Evolutionary conservation across 192 early-diverging fungal genomes (phyloP).

Genomic region (Coemansia sp.): DNA sequence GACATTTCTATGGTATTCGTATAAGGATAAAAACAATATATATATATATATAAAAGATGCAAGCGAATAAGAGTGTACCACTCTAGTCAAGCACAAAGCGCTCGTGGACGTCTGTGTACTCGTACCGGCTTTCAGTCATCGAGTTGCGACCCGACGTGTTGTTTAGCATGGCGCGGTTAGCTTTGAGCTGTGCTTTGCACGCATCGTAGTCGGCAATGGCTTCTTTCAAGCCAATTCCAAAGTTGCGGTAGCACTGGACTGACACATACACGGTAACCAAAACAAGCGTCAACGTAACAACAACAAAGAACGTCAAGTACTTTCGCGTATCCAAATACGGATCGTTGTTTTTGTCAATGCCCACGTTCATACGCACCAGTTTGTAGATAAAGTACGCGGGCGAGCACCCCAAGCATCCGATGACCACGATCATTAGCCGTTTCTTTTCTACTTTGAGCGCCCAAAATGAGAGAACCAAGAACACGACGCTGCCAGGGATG

Average conservation of each 20-base stretch:
- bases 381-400: slow-evolving; percentile 58
- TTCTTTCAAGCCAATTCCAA: slow-evolving; percentile 54
- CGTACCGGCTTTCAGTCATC: slow-evolving; percentile 13
- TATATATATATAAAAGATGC: no score
- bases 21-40: neutral
- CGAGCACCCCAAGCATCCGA: slow-evolving; percentile 44
- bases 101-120: slow-evolving; percentile 55
- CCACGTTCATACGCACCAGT: slow-evolving; percentile 56
- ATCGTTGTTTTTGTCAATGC: slow-evolving; percentile 48
- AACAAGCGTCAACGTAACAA: slow-evolving; percentile 50
- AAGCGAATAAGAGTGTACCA: neutral
- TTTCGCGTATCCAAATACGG: slow-evolving; percentile 54
- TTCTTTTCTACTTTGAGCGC: slow-evolving; percentile 53
- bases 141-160: slow-evolving; percentile 3
- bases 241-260: slow-evolving; percentile 54
- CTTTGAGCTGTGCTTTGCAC: slow-evolving; percentile 66
- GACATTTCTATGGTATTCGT: neutral
- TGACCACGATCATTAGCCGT: slow-evolving; percentile 52
- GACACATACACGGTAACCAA: slow-evolving; percentile 54
- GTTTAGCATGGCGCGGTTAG: slow-evolving; percentile 23
- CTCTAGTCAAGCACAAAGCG: slow-evolving; percentile 43
- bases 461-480: slow-evolving; percentile 54
- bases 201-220: slow-evolving; percentile 53
- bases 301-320: slow-evolving; percentile 56
- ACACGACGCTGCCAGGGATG: slow-evolving; percentile 55